Percentiles rank a stretch among this genome's conserved stretches.
Conservation (phyloP, 2,329 filamentous ascomycete species). For the Aspergillus sp. region DNA sequence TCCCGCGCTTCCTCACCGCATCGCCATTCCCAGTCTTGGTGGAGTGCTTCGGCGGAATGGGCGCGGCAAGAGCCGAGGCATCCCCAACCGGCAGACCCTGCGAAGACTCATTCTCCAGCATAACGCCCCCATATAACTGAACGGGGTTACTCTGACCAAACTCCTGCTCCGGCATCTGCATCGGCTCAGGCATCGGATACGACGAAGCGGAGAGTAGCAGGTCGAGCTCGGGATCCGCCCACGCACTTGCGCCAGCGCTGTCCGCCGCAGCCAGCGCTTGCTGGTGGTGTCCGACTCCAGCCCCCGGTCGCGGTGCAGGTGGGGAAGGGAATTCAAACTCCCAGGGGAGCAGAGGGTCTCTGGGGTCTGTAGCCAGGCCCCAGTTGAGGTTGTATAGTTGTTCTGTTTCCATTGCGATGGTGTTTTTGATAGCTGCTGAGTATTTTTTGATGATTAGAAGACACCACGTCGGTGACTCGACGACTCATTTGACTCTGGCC, state of each 20-base stretch:
- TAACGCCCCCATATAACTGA: constrained; percentile 7
- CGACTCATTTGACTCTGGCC: not conserved
- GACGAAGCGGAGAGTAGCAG: constrained; percentile 27
- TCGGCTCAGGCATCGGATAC: constrained; percentile 23
- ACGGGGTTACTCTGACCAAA: not conserved
- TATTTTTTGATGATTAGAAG: not conserved
- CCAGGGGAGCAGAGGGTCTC: not conserved
- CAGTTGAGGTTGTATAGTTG: not conserved
- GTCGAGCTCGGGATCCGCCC: constrained; percentile 18
- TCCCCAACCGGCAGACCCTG: too few species aligned
- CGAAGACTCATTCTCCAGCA: not conserved
- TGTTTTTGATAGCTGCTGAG: not conserved
- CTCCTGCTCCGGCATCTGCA: not conserved
- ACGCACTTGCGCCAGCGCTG: not conserved
- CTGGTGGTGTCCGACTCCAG: not conserved
- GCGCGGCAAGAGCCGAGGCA: not conserved
- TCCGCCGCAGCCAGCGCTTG: not conserved
- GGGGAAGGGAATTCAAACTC: not conserved
- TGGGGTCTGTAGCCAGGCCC: not conserved
- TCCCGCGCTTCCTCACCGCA: constrained; percentile 25
- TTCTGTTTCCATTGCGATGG: constrained; percentile 5
- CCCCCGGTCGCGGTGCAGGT: not conserved
- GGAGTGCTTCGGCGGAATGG: constrained; percentile 5
- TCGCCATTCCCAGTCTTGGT: not conserved
- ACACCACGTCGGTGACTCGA: not conserved